Base-by-base conservation (phyloP, 2,329 filamentous ascomycete genomes). In the Purpureocillium lavendulum region DNA sequence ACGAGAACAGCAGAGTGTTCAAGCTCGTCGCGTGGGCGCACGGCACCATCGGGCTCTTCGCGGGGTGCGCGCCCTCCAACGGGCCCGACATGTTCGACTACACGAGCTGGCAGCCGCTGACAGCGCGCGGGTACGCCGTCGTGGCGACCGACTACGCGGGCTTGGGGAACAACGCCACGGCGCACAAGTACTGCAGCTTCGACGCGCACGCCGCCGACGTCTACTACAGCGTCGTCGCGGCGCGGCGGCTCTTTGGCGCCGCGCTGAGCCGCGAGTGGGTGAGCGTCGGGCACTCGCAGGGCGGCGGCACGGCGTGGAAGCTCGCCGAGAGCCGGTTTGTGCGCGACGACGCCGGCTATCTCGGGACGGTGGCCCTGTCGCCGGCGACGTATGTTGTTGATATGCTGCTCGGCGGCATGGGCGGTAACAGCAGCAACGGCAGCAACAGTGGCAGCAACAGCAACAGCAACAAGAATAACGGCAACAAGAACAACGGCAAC, bases 131-230 rank as follows among this genome's bases (percentile, higher is more conserved):
- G 17, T 47, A 45, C 30, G 39, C 43, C 13, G 45, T 47, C 30
- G 40, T 52, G 13, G 50, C 45, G 11, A 46, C 50, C 10, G 50
- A 52, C 36, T 52, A 47, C 31, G 42, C 45, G 16, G 49, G 49
- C 15, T 38, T 51, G 8, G 49, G 49, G 12, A 51, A 45, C 41
- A 47, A 49, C 36, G 34, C 39, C 30, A 49, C 47, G 3, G 11
- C 24, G 10, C 45, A 48, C 45, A 49, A 49, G 41, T 51, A 45
- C 35, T 31, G 36, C 31, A 45, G 38, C 28, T 40, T 39, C 15
- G 29, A 32, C 2, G 43, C 40, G 14, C 45, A 49, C 26, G 36
- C 36, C 21, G 33, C 40, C 15, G 45, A 51, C 15, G 34, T 48
- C 12, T 47, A 43, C 40, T 49, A 45, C 30, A 42, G 42, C 13